Evolutionary conservation across 2,329 filamentous ascomycete genomes (phyloP).

Genomic region (Aspergillus hortae): DNA sequence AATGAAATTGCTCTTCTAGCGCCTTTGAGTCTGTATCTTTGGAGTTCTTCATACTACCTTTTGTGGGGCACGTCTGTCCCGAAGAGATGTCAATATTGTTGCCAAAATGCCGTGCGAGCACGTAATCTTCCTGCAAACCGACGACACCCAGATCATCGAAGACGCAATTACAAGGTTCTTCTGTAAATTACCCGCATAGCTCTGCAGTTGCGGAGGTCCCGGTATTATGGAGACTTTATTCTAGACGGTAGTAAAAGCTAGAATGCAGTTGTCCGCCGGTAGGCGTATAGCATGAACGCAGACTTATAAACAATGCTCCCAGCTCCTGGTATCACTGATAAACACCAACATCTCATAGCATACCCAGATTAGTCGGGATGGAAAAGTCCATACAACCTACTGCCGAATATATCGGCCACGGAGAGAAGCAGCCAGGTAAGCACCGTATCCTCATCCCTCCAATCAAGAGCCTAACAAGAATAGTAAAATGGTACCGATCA

Average conservation of each 20-base stretch:
- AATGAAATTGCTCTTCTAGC: too few species aligned
- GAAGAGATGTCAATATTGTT: background rate
- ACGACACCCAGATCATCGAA: constrained; percentile 20
- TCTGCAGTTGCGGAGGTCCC: background rate
- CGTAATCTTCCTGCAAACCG: constrained; percentile 24
- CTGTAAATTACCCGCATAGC: background rate
- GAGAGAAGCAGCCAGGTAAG: constrained; percentile 9
- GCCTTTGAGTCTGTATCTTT: background rate
- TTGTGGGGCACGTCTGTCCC: background rate
- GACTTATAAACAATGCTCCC: background rate
- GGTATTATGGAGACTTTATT: background rate
- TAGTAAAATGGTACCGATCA: constrained; percentile 66
- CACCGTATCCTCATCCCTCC: too few species aligned
- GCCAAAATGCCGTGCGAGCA: constrained; percentile 29
- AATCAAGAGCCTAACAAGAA: background rate
- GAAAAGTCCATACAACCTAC: constrained; percentile 1
- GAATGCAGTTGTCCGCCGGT: too few species aligned
- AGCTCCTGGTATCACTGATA: background rate
- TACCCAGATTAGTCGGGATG: too few species aligned
- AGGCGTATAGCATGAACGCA: background rate
- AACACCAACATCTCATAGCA: too few species aligned
- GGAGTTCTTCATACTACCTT: background rate
- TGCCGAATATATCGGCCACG: constrained; percentile 17
- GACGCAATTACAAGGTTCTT: background rate
- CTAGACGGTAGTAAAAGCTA: background rate